These are phyloP conservation scores for Calonectria henricotiae DNA, from an alignment of 2,329 filamentous ascomycete genomes.

Conservation along the genomic window DNA sequence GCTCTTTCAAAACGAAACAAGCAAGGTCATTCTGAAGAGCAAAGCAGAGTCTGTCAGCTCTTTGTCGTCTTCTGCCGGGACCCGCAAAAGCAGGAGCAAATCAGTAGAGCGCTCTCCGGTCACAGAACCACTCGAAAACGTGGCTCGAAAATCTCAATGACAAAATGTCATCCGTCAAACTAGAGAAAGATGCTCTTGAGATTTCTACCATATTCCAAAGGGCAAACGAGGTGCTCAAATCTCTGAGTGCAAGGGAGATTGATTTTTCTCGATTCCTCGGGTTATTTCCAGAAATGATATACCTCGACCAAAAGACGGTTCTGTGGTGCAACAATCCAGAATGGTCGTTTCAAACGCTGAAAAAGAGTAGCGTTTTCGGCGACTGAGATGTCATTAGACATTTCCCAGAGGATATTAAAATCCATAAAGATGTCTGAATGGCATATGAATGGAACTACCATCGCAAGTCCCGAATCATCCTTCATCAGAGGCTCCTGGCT, in stretches of 20 bases:
- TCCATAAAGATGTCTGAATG: slow-evolving; percentile 61
- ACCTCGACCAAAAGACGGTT: slow-evolving; percentile 53
- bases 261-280: slow-evolving; percentile 38
- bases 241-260: slow-evolving; percentile 27
- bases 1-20: slow-evolving; percentile 58
- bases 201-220: slow-evolving; percentile 51
- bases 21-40: slow-evolving; percentile 50
- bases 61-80: slow-evolving; percentile 26
- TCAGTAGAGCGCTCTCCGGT: slow-evolving; percentile 38
- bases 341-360: slow-evolving; percentile 55
- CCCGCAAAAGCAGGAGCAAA: slow-evolving; percentile 38
- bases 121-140: slow-evolving; percentile 43
- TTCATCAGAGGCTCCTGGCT: slow-evolving; percentile 56
- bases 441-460: slow-evolving; percentile 63
- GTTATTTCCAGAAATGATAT: slow-evolving; percentile 54
- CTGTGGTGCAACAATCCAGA: slow-evolving; percentile 55
- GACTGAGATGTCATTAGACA: background rate
- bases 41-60: slow-evolving; percentile 36
- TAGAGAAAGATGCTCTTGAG: slow-evolving; percentile 43
- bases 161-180: slow-evolving; percentile 38
- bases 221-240: slow-evolving; percentile 52
- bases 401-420: slow-evolving; percentile 53
- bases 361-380: slow-evolving; percentile 42
- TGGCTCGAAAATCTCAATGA: slow-evolving; percentile 56
- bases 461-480: slow-evolving; percentile 58